A percentile compares a stretch with the other conserved stretches of the same genome.
Evolutionary conservation across 2,329 filamentous ascomycete genomes (phyloP).

Genomic region (Albifimbria verrucaria): DNA sequence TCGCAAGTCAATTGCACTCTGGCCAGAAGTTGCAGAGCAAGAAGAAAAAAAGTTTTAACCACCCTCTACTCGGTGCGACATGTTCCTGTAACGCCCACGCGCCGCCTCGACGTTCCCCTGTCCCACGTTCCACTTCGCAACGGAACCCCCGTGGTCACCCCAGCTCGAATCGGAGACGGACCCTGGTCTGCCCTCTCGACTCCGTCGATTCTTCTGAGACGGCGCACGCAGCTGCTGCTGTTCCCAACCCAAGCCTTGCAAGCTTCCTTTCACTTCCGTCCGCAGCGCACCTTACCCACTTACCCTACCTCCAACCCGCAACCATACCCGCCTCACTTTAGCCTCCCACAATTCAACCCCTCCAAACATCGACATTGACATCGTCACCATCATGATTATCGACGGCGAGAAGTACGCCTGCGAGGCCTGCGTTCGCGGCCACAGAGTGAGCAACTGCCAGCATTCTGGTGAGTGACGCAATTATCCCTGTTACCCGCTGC

Average conservation of each 20-base stretch:
- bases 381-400: constrained; percentile 63
- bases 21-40: background rate
- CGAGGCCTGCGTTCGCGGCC: constrained; percentile 95
- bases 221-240: too few species aligned
- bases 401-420: constrained; percentile 98
- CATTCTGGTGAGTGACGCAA: constrained; percentile 72
- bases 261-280: constrained; percentile 2
- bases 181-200: constrained; percentile 7
- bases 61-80: background rate
- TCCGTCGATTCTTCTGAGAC: constrained; percentile 1
- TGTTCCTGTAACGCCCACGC: constrained; percentile 2
- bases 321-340: constrained; percentile 3
- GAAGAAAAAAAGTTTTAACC: background rate
- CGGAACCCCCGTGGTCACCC: constrained; percentile 9
- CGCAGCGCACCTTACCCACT: constrained; percentile 1
- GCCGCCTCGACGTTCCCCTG: background rate
- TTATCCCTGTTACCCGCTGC: background rate
- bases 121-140: constrained; percentile 11
- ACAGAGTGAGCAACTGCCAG: constrained; percentile 98
- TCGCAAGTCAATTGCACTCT: background rate
- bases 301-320: constrained; percentile 5
- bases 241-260: too few species aligned
- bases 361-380: constrained; percentile 7
- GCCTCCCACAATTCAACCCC: constrained; percentile 6
- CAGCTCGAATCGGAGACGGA: constrained; percentile 12